phyloP scores from a whole-genome alignment of 768 basidiomycete species.

The Pulveroboletus sp. region DNA sequence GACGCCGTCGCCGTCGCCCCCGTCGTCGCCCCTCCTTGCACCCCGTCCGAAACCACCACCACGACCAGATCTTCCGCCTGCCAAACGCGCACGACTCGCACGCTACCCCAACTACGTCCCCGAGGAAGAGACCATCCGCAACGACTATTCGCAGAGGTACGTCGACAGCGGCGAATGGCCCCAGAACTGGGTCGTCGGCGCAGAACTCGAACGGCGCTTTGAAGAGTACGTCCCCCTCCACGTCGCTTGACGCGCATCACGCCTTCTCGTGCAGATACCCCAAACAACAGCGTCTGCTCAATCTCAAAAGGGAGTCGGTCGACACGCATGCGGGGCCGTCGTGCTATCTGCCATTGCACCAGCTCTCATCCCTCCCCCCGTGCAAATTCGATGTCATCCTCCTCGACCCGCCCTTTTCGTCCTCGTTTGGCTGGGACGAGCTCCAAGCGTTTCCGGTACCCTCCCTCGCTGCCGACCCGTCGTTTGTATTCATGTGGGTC shows the following conservation, averaged over 20 bases:
- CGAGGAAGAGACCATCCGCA: slow-evolving; percentile 94
- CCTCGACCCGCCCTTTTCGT: slow-evolving; percentile 86
- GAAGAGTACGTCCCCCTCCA: slow-evolving; percentile 75
- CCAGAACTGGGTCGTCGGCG: slow-evolving; percentile 89
- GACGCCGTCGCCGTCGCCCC: slow-evolving; percentile 48
- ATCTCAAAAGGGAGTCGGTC: slow-evolving; percentile 80
- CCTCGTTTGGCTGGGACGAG: slow-evolving; percentile 82
- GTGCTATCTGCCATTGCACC: slow-evolving; percentile 62
- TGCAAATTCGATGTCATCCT: slow-evolving; percentile 89
- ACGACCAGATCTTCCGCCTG: slow-evolving; percentile 55
- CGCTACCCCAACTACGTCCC: slow-evolving; percentile 82
- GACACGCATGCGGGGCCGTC: slow-evolving; percentile 68
- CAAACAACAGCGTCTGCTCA: slow-evolving; percentile 82
- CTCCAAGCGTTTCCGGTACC: slow-evolving; percentile 82
- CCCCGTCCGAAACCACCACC: slow-evolving; percentile 36
- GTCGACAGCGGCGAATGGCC: slow-evolving; percentile 92
- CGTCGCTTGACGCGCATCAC: background rate
- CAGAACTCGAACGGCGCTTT: slow-evolving; percentile 83
- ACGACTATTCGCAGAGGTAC: slow-evolving; percentile 90
- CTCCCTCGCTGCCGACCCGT: slow-evolving; percentile 82
- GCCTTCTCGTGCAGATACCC: slow-evolving; percentile 65
- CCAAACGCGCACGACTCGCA: slow-evolving; percentile 68
- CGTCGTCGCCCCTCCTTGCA: slow-evolving; percentile 41
- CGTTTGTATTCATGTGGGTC: slow-evolving; percentile 95
- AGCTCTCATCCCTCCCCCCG: slow-evolving; percentile 54